Base-by-base conservation (phyloP, 2,329 filamentous ascomycete genomes). In the Aspergillus caelatus region DNA sequence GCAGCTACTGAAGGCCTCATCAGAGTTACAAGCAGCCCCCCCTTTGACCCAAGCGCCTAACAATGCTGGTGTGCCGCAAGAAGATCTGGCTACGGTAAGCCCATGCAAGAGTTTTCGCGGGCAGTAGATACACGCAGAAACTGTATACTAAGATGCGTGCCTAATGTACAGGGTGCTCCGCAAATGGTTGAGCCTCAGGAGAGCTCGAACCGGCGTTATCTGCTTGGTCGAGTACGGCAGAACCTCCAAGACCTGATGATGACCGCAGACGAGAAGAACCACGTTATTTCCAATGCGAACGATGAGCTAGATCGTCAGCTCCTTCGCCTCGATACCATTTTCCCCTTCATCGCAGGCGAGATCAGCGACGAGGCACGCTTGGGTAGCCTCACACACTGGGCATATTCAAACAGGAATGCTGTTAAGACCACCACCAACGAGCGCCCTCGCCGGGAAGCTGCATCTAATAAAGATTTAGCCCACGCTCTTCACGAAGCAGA, bases 261-360 rank as follows among this genome's bases (percentile, higher is more conserved):
- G 55, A 94, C 94, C 1, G 86, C 98, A 43, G 95, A 99, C 74
- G 95, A 99, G 80, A 99, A 99, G 81, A 97, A 97, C 70, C 94
- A 97, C 70, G 95, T 99, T 70, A 91, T 98, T 62, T 91, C 92
- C 43, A 96, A 94, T 19, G 94, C 95, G 60, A 95, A 94, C 72
- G 92, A 96, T 70, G 92, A 94, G 53, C 87, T 98, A 14, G 88
- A 92, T 68, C 92, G 91, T 74, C 93, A 97, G 74, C 85, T 97
- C 41, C 82, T 86, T 64, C 92, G 96, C 58, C 88, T 97, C 74
- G 91, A 97, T 75, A 90, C 91, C 70, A 90, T 96, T 36, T 96
- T 91, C 85, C 90, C 93, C 23, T 89, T 94, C 78, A 87, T 98
- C 62, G 91, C 96, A 67, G 84, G 85, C 64, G 95, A 99, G 77